Conservation (phyloP, 495 filamentous ascomycete genomes). For the Hypoxylon intermedium region DNA sequence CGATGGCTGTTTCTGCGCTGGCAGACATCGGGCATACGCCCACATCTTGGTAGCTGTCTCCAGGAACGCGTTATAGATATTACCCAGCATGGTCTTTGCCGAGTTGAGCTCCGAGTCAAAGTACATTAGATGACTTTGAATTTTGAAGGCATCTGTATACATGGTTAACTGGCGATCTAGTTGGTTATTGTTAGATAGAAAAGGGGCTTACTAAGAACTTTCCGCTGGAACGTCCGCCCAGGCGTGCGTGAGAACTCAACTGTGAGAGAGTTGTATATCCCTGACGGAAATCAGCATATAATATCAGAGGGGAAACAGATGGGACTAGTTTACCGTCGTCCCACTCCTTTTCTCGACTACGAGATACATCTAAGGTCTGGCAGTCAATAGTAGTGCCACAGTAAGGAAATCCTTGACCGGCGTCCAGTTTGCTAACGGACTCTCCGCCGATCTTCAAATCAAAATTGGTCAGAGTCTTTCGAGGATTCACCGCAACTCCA, state of each 20-base stretch:
- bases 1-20: slow-evolving; percentile 59
- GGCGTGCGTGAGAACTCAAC: slow-evolving; percentile 74
- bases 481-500: slow-evolving; percentile 76
- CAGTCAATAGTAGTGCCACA: slow-evolving; percentile 82
- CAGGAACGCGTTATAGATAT: slow-evolving; percentile 74
- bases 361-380: slow-evolving; percentile 71
- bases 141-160: slow-evolving; percentile 71
- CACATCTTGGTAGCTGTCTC: slow-evolving; percentile 86
- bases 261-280: slow-evolving; percentile 70
- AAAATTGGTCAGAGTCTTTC: slow-evolving; percentile 90
- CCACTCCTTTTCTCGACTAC: slow-evolving; percentile 36
- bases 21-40: slow-evolving; percentile 73
- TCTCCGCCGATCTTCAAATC: slow-evolving; percentile 63
- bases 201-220: slow-evolving; percentile 66
- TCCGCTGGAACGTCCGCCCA: slow-evolving; percentile 78
- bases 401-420: slow-evolving; percentile 74
- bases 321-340: slow-evolving; percentile 35
- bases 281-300: slow-evolving; percentile 33
- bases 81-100: slow-evolving; percentile 67
- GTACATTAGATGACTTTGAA: slow-evolving; percentile 87
- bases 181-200: slow-evolving; percentile 54
- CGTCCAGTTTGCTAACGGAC: slow-evolving; percentile 59
- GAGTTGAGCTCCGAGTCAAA: slow-evolving; percentile 85
- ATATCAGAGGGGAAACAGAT: neutral
- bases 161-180: slow-evolving; percentile 40